A percentile compares a stretch with the other conserved stretches of the same genome.
These are phyloP conservation scores for Cutaneotrichosporon sp. DNA, from an alignment of 1,284 basidiomycete species.

Conservation along the genomic window DNA sequence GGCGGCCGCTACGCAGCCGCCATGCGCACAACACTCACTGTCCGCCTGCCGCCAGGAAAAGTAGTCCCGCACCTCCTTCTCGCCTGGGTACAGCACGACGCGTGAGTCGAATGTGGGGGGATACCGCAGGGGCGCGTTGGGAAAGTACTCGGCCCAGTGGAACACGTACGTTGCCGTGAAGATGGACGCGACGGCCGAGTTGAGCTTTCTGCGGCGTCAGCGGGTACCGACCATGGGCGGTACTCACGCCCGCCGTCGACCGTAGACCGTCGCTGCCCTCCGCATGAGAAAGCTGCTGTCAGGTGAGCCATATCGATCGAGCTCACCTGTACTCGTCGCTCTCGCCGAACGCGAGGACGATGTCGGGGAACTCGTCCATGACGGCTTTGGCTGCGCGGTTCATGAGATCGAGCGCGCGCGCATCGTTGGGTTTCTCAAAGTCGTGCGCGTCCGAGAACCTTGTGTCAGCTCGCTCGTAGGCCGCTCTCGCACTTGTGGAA, in stretches of 20 bases:
- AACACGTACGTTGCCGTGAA: slow-evolving; percentile 92
- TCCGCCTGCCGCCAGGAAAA: slow-evolving; percentile 94
- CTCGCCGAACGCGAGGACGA: slow-evolving; percentile 86
- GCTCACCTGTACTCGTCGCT: slow-evolving; percentile 91
- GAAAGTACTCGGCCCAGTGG: slow-evolving; percentile 76
- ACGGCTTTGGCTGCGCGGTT: slow-evolving; percentile 78
- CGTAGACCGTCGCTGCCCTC: slow-evolving; percentile 69
- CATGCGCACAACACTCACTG: slow-evolving; percentile 58
- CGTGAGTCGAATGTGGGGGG: slow-evolving; percentile 91
- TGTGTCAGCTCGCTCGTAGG: slow-evolving; percentile 5
- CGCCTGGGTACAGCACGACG: slow-evolving; percentile 74
- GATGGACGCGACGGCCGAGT: slow-evolving; percentile 78
- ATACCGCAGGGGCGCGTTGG: slow-evolving; percentile 60
- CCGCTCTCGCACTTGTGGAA: slow-evolving; percentile 72
- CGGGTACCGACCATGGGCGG: neutral
- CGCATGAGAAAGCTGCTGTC: slow-evolving; percentile 75
- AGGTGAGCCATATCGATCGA: neutral
- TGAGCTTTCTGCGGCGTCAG: slow-evolving; percentile 63
- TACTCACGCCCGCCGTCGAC: slow-evolving; percentile 62
- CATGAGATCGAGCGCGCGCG: slow-evolving; percentile 81
- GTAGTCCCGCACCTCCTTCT: slow-evolving; percentile 75
- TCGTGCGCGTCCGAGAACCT: slow-evolving; percentile 79
- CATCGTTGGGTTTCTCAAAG: slow-evolving; percentile 89
- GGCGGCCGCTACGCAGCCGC: neutral
- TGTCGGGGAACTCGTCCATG: slow-evolving; percentile 75